These are phyloP conservation scores for Gonapodya sp. DNA, from an alignment of 192 early-diverging fungal species.

Conservation along the genomic window DNA sequence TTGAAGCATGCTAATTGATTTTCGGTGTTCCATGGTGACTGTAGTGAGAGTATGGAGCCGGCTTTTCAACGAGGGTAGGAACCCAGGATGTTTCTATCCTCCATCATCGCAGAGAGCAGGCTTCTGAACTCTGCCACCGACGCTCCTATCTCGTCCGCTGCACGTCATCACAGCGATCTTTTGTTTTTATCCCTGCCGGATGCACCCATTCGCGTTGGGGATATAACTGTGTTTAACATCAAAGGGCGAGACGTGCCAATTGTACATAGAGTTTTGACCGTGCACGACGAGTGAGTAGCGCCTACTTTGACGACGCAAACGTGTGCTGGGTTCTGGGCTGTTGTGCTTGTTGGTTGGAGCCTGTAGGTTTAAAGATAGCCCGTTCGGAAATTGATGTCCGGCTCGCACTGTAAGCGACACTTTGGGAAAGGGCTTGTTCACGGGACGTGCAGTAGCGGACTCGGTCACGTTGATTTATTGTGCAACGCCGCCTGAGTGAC, in stretches of 20 bases:
- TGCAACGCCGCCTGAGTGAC: too few relatives aligned
- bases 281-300: constrained; percentile 67
- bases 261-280: constrained; percentile 91
- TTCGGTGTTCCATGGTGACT: not conserved
- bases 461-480: too few relatives aligned
- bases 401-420: not conserved
- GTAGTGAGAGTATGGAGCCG: constrained; percentile 92
- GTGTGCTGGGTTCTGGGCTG: too few relatives aligned
- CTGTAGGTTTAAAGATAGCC: too few relatives aligned
- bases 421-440: not conserved
- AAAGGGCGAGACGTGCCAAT: constrained; percentile 83
- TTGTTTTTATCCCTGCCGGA: constrained; percentile 71
- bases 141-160: not conserved
- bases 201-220: constrained; percentile 71
- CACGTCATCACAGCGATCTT: constrained; percentile 4
- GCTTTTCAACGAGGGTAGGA: constrained; percentile 73
- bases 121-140: not conserved
- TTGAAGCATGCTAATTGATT: not conserved
- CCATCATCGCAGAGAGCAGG: not conserved
- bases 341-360: too few relatives aligned
- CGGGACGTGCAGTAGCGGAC: too few relatives aligned
- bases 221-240: constrained; percentile 92
- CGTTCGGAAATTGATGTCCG: too few relatives aligned
- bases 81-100: not conserved
- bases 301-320: too few relatives aligned